phyloP scores from a whole-genome alignment of 352 stramenopile species.

The Globisporangium lucens region DNA sequence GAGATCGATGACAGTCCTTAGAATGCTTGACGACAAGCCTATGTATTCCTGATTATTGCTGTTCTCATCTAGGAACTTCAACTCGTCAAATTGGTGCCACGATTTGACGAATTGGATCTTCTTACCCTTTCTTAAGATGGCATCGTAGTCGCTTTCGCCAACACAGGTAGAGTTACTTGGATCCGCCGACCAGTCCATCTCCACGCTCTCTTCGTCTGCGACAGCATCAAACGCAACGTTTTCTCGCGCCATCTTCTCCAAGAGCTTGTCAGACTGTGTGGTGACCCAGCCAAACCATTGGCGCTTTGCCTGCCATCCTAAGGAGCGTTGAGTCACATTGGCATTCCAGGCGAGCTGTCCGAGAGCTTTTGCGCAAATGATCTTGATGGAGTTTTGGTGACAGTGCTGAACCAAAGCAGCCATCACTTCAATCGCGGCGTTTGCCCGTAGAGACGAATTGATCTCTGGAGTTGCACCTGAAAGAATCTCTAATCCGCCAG shows the following conservation, averaged over 20 bases:
- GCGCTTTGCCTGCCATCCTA: slow-evolving; percentile 69
- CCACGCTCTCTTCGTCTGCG: slow-evolving; percentile 28
- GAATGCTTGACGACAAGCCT: slow-evolving; percentile 42
- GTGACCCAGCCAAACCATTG: slow-evolving; percentile 61
- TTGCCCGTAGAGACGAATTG: slow-evolving; percentile 53
- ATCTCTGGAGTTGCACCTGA: slow-evolving; percentile 39
- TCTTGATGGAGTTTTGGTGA: slow-evolving; percentile 31
- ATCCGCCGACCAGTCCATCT: slow-evolving; percentile 64
- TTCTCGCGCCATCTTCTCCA: slow-evolving; percentile 26
- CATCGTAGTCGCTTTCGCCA: slow-evolving; percentile 34
- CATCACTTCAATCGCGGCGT: slow-evolving; percentile 67
- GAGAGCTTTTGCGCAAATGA: slow-evolving; percentile 49
- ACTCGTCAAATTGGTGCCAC: slow-evolving; percentile 57
- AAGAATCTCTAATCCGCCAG: slow-evolving; percentile 51
- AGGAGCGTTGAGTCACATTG: slow-evolving; percentile 44
- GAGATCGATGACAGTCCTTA: slow-evolving; percentile 53
- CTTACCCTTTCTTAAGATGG: slow-evolving; percentile 24
- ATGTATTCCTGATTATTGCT: slow-evolving; percentile 65
- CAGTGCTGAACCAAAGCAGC: slow-evolving; percentile 40
- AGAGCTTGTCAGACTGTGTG: slow-evolving; percentile 29
- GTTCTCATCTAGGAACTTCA: slow-evolving; percentile 39
- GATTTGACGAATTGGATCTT: slow-evolving; percentile 48
- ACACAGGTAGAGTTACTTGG: slow-evolving; percentile 27
- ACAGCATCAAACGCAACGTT: slow-evolving; percentile 49
- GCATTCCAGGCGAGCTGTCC: slow-evolving; percentile 67